Evolutionary conservation across 2,329 filamentous ascomycete species (phyloP), one percentile per base, ranked within the genome.

Genomic region (Aschersonia sp.): DNA sequence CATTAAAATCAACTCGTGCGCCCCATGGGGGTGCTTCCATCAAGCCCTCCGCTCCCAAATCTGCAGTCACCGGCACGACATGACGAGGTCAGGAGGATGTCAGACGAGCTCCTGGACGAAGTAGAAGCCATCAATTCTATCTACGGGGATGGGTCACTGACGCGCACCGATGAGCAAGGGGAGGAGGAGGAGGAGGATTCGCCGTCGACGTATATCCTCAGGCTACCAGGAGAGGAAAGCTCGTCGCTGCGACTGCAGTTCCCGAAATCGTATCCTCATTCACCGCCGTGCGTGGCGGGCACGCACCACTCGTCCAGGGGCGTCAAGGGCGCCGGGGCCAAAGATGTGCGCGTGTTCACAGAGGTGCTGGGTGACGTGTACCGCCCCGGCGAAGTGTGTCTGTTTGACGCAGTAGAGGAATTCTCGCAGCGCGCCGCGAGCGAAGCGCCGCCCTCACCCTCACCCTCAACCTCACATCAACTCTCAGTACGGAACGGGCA

Each of bases 401-500:
- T 98, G 4, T 98, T 89, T 57, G 90, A 95, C 60, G 74, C 94
- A n/a, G 74, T 95, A 39, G 89, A 95, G 57, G 83, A 85, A 58
- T 67, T 84, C 53, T 22, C 7, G 11, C 9, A 12, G 40, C 22
- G 22, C 22, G 22, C 22, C 22, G 22, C 2, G 22, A 22, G 22
- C 22, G 22, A 2, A 22, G 22, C 22, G 4, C 22, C 22, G 4
- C 22, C 22, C 22, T 22, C 22, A 22, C 22, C 2, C 22, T 22
- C 22, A 37, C 35, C 22, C 22, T 22, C 22, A 22, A 2, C 22
- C 22, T 22, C 22, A 37, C 35, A 37, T 4, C 35, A 37, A 37
- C 8, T 9, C 35, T 72, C 67, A 48, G 68, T 72, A 46, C 56
- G 68, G 22, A 61, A 62, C 2, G 64, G 66, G 47, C 62, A 66